These are phyloP conservation scores for Acer negundo DNA, from an alignment of 345 rosid genomes.

Conservation along the genomic window DNA sequence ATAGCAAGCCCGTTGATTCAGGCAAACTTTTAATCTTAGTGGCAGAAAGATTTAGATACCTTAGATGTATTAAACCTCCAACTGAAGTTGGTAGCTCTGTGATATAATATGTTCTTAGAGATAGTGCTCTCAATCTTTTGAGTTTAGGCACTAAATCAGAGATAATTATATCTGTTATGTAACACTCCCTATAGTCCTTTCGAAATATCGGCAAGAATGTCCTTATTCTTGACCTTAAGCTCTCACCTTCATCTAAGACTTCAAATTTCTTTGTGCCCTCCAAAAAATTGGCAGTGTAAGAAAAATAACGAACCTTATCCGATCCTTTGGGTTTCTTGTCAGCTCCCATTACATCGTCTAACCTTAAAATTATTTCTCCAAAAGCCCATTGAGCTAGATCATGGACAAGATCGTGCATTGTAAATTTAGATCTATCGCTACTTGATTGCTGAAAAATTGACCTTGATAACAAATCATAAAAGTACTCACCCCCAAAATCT, in stretches of 20 bases:
- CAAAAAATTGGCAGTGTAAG: neutral
- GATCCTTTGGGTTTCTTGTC: too few species aligned
- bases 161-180: neutral
- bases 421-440: neutral
- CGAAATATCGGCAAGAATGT: neutral
- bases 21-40: conserved; percentile 7
- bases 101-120: neutral
- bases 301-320: neutral
- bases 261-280: neutral
- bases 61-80: neutral
- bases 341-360: neutral
- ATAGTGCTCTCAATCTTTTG: neutral
- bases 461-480: neutral
- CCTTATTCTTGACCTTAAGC: neutral
- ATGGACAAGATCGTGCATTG: conserved; percentile 26
- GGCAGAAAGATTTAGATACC: conserved; percentile 7
- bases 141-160: neutral
- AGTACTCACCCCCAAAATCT: conserved; percentile 7
- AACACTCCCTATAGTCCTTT: too few species aligned
- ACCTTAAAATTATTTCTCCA: neutral
- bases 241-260: neutral
- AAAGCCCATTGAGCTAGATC: conserved; percentile 3
- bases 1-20: neutral
- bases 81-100: neutral
- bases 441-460: conserved; percentile 12